Evolutionary conservation across 257 asterid species (phyloP).

Genomic region (Capsicum chinense): DNA sequence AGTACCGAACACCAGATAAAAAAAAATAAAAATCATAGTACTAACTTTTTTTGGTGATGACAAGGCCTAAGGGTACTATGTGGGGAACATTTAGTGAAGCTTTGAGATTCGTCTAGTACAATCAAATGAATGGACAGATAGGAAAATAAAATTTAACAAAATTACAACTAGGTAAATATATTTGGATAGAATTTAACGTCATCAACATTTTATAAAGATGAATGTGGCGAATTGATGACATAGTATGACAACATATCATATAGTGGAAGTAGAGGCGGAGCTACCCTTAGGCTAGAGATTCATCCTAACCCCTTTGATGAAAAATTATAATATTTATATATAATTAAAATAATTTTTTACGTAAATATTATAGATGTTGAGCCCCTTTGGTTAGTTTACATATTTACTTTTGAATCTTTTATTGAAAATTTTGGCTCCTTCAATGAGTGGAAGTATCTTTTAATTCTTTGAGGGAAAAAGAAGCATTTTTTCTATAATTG

Average conservation of each 20-base stretch:
- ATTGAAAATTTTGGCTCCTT: too few species aligned
- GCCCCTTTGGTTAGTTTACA: too few species aligned
- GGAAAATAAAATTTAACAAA: background rate
- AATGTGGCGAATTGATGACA: background rate
- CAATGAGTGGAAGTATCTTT: background rate
- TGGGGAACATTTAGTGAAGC: background rate
- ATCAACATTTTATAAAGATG: rapidly evolving
- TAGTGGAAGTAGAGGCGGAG: too few species aligned
- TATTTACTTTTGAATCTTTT: too few species aligned
- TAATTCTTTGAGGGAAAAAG: background rate
- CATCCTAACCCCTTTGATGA: too few species aligned
- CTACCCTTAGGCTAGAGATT: too few species aligned
- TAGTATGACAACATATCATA: background rate
- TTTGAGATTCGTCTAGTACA: background rate
- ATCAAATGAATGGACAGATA: background rate
- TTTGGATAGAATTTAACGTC: background rate
- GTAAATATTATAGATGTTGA: too few species aligned
- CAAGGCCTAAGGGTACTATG: background rate
- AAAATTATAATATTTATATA: too few species aligned
- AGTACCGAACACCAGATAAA: too few species aligned
- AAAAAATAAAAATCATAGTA: too few species aligned
- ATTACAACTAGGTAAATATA: background rate
- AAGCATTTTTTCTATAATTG: background rate
- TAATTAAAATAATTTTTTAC: too few species aligned
- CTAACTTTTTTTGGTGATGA: too few species aligned